Percentiles rank a stretch among this genome's conserved stretches.
These are phyloP conservation scores for Gonium pectorale DNA, from an alignment of 139 green algal genomes.

Conservation along the genomic window DNA sequence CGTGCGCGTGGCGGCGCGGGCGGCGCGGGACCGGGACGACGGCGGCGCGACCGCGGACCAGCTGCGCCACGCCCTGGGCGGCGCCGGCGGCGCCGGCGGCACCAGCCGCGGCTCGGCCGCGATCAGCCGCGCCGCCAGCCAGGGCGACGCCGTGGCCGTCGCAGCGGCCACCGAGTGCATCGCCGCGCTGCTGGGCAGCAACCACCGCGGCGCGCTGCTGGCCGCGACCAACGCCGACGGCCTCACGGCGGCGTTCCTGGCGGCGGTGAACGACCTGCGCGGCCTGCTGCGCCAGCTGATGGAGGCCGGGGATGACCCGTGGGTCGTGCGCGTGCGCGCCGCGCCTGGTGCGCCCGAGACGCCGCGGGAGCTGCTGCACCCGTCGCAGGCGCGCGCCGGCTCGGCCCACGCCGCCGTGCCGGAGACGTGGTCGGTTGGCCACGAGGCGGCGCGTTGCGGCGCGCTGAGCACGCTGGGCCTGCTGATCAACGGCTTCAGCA, in stretches of 20 bases:
- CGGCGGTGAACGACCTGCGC: conserved; percentile 1
- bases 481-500: no score
- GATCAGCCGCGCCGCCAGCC: no score
- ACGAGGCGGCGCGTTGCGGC: conserved; percentile 19
- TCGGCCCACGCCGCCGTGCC: not conserved
- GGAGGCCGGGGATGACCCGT: not conserved
- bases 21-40: not conserved
- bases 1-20: not conserved
- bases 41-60: not conserved
- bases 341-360: not conserved
- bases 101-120: not conserved
- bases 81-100: not conserved
- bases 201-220: not conserved
- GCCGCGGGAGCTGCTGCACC: conserved; percentile 5
- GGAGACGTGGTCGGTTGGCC: conserved; percentile 16
- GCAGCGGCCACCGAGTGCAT: not conserved
- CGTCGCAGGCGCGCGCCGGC: no score
- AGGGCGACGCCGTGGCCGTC: not conserved
- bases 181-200: not conserved
- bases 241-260: conserved; percentile 17
- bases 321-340: not conserved
- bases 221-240: not conserved
- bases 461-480: not conserved
- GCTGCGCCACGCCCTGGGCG: not conserved
- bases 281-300: not conserved